These are phyloP conservation scores for Teratosphaeria gauchensis DNA, from an alignment of 2,329 filamentous ascomycete genomes.

Conservation along the genomic window DNA sequence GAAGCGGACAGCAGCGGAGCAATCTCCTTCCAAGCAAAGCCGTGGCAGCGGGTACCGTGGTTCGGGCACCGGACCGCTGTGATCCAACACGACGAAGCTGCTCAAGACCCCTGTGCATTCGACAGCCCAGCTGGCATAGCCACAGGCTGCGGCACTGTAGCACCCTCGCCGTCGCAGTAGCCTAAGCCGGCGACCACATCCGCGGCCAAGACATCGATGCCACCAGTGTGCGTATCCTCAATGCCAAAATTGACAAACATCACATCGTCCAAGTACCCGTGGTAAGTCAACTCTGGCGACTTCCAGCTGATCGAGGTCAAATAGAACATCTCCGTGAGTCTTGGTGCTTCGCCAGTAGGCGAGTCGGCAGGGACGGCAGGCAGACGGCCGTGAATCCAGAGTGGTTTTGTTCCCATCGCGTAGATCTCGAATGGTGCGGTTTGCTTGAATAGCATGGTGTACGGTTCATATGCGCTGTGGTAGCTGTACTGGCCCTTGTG, in stretches of 20 bases:
- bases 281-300: conserved; percentile 36
- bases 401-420: conserved; percentile 40
- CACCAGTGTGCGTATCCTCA: conserved; percentile 41
- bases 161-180: conserved; percentile 1
- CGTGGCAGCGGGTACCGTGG: background rate
- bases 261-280: conserved; percentile 48
- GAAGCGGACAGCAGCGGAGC: background rate
- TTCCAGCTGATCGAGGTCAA: conserved; percentile 51
- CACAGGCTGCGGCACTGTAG: background rate
- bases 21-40: background rate
- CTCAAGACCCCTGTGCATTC: background rate
- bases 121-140: background rate
- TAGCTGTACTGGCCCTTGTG: conserved; percentile 42
- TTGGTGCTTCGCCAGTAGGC: conserved; percentile 6
- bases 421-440: conserved; percentile 42
- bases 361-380: conserved; percentile 15
- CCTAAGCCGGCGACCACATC: conserved; percentile 39
- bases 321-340: conserved; percentile 47
- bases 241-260: conserved; percentile 48
- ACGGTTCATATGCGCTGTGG: conserved; percentile 48
- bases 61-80: background rate
- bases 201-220: conserved; percentile 43
- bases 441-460: conserved; percentile 43
- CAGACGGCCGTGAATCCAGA: conserved; percentile 48
- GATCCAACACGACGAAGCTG: background rate